Evolutionary conservation across 352 stramenopile genomes (phyloP), one percentile per base, ranked within the genome.

Genomic region (Peronosclerospora sorghi): DNA sequence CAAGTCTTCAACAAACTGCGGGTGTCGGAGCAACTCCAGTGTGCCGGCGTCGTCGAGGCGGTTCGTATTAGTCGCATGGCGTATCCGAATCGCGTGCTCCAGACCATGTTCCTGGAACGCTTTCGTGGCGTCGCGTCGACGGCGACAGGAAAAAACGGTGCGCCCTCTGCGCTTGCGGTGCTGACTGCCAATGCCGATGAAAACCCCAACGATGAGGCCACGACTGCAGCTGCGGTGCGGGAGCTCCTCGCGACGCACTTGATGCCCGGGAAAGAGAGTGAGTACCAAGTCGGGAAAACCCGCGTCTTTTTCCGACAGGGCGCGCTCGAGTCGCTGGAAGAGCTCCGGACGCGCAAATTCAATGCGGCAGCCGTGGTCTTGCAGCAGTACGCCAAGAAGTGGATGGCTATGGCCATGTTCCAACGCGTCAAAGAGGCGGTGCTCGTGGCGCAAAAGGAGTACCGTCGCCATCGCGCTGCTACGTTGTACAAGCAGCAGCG

Each of bases 291-390:
- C n/a, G 79, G 79, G 49, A 96, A 96, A 59, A 96, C 86, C 9
- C 86, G 82, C 30, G 75, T 97, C 10, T 98, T 96, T 54, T 97
- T 97, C 68, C 76, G 82, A 44, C 78, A 94, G 42, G 90, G 90
- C 9, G 86, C 85, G 4, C 68, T 97, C 8, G 93, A 98, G 68
- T 56, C 54, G 13, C 74, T 97, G 1, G 93, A 98, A 45, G 78
- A 91, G 51, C 57, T 77, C 37, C 74, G 79, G 8, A 86, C 79
- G 32, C 70, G 71, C 43, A 78, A 80, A 53, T 80, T 88, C 51
- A 87, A 88, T 45, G 57, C 69, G 2, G 73, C 74, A 8, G 79
- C 76, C n/a, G 71, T 92, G 8, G 57, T 88, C 26, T 46, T 92
- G n/a, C 79, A 92, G 62, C 68, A 68, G 1, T 86, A 88, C 55